Conservation (phyloP, 129 eudicot genomes). For the Centaurea solstitialis region DNA sequence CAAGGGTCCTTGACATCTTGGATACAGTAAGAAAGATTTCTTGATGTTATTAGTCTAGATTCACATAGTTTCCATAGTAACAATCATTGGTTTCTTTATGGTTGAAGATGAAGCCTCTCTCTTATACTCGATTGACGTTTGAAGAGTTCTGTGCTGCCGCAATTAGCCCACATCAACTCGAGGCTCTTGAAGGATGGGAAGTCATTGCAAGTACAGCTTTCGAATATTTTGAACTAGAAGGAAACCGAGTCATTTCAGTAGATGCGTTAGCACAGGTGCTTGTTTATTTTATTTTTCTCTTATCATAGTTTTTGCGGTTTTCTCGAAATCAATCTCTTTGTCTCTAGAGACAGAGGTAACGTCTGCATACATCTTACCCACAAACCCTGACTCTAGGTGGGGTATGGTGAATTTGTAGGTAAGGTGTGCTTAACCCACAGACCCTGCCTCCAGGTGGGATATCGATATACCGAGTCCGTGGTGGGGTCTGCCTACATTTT, state of each 20-base stretch:
- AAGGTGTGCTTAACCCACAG: no score
- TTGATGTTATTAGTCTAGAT: not conserved
- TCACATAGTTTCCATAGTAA: not conserved
- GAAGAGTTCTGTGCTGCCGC: conserved; percentile 97
- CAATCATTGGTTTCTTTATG: not conserved
- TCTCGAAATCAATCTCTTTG: not conserved
- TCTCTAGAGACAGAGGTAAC: no score
- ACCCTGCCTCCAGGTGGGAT: no score
- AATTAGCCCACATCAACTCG: conserved; percentile 72
- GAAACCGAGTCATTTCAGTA: conserved; percentile 61
- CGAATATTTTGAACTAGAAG: conserved; percentile 69
- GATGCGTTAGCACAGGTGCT: conserved; percentile 75
- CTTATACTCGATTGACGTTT: conserved; percentile 66
- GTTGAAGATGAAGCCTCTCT: conserved; percentile 80
- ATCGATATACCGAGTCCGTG: no score
- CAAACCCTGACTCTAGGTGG: no score
- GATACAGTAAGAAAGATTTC: conserved; percentile 53
- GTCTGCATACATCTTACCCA: not conserved
- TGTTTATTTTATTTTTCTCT: not conserved
- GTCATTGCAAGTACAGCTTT: conserved; percentile 57
- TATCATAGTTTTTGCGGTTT: not conserved
- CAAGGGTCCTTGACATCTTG: conserved; percentile 80
- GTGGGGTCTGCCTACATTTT: not conserved
- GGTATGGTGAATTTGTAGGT: no score
- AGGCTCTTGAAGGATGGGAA: conserved; percentile 85